These are phyloP conservation scores for Blastobotrys terrestris DNA, from an alignment of 805 yeast species.

Conservation along the genomic window DNA sequence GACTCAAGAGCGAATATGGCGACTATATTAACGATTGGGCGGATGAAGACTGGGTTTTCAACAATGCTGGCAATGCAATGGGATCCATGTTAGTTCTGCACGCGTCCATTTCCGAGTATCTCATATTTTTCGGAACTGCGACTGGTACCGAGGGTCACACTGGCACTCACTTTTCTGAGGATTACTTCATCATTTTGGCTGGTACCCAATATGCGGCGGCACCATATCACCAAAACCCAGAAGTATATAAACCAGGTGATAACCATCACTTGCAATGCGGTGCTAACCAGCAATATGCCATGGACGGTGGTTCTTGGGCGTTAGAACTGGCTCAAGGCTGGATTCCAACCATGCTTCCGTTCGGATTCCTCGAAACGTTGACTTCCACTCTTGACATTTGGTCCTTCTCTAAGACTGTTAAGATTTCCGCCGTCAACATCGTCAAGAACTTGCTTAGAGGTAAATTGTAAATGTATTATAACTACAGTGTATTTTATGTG, in stretches of 20 bases:
- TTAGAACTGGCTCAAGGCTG: slow-evolving; percentile 97
- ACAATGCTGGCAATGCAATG: slow-evolving; percentile 99
- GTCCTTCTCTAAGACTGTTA: slow-evolving; percentile 63
- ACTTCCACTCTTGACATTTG: slow-evolving; percentile 74
- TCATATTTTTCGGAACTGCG: slow-evolving; percentile 90
- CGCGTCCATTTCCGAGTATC: slow-evolving; percentile 88
- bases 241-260: slow-evolving; percentile 80
- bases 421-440: slow-evolving; percentile 78
- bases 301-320: slow-evolving; percentile 81
- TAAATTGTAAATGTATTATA: slow-evolving; percentile 49
- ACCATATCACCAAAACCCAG: slow-evolving; percentile 58
- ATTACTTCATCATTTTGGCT: slow-evolving; percentile 82
- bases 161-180: slow-evolving; percentile 96
- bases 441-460: slow-evolving; percentile 55
- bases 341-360: slow-evolving; percentile 97
- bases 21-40: slow-evolving; percentile 64
- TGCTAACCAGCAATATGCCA: slow-evolving; percentile 70
- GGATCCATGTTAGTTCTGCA: slow-evolving; percentile 86
- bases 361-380: slow-evolving; percentile 78
- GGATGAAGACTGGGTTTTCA: slow-evolving; percentile 86
- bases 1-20: slow-evolving; percentile 61
- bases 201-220: slow-evolving; percentile 74
- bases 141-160: slow-evolving; percentile 95
- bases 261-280: slow-evolving; percentile 76
- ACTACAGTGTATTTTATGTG: neutral